A percentile compares a stretch with the other conserved stretches of the same genome.
Conservation (phyloP, 2,329 filamentous ascomycete species). For the Lizonia empirigonia region DNA sequence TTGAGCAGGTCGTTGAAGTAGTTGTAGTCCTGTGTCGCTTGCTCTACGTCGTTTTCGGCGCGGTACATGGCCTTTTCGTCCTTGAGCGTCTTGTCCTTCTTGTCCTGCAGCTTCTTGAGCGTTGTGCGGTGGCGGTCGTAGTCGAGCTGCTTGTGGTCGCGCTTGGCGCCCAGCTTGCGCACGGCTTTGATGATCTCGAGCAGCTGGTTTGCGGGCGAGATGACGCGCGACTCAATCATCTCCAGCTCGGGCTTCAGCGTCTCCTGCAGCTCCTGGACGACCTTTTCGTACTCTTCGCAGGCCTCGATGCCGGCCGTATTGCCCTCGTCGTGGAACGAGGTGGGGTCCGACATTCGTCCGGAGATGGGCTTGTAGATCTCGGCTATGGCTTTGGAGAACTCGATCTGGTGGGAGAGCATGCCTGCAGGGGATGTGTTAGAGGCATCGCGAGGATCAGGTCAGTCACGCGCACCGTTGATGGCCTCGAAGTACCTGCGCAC, state of each 20-base stretch:
- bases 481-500: slow-evolving; percentile 78
- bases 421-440: slow-evolving; percentile 51
- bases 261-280: slow-evolving; percentile 88
- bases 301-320: slow-evolving; percentile 92
- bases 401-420: slow-evolving; percentile 97
- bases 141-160: slow-evolving; percentile 96
- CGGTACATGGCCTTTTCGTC: slow-evolving; percentile 98
- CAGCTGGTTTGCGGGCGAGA: slow-evolving; percentile 90
- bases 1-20: slow-evolving; percentile 98
- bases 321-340: slow-evolving; percentile 78
- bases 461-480: slow-evolving; percentile 72
- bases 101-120: slow-evolving; percentile 94
- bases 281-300: slow-evolving; percentile 93
- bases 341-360: slow-evolving; percentile 90
- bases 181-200: slow-evolving; percentile 95
- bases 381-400: slow-evolving; percentile 93
- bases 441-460: too few species aligned
- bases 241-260: slow-evolving; percentile 90
- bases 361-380: slow-evolving; percentile 99
- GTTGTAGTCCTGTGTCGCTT: slow-evolving; percentile 93
- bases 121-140: slow-evolving; percentile 84
- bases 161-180: slow-evolving; percentile 84
- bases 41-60: slow-evolving; percentile 87
- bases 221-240: slow-evolving; percentile 92
- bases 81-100: slow-evolving; percentile 94